phyloP scores from a whole-genome alignment of 305 asterid species.

The Nicotiana rustica region DNA sequence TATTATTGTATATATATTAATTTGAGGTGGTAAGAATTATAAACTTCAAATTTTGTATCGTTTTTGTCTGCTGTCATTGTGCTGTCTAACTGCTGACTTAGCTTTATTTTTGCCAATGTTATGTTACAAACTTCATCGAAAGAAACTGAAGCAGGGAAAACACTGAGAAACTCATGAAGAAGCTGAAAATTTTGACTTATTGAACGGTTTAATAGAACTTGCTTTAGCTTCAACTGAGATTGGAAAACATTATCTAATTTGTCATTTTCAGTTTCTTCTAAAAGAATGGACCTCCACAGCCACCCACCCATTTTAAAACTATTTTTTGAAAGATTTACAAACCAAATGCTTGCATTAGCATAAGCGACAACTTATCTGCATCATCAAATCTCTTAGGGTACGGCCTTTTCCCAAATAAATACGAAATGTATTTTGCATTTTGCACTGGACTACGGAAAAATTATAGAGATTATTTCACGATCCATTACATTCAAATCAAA shows the following conservation, averaged over 20 bases:
- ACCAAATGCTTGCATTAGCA: no score
- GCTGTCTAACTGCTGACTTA: neutral
- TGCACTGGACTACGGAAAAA: no score
- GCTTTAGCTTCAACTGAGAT: neutral
- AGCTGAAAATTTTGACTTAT: no score
- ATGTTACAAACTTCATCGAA: neutral
- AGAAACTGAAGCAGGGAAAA: neutral
- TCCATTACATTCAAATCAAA: neutral
- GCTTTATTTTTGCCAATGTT: neutral
- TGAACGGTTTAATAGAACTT: neutral
- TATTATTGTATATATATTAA: no score
- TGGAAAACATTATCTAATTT: neutral
- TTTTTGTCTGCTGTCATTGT: no score
- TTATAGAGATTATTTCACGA: neutral
- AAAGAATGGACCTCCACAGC: neutral
- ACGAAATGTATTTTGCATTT: no score
- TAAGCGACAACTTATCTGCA: no score
- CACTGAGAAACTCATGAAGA: neutral
- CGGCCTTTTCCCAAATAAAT: no score
- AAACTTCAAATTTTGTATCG: no score
- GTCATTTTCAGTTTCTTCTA: neutral
- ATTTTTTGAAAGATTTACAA: neutral
- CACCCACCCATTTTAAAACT: no score
- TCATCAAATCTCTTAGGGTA: no score
- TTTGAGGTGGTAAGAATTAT: no score